Conservation (phyloP, 768 basidiomycete genomes). For the Cantharellus anzutake region DNA sequence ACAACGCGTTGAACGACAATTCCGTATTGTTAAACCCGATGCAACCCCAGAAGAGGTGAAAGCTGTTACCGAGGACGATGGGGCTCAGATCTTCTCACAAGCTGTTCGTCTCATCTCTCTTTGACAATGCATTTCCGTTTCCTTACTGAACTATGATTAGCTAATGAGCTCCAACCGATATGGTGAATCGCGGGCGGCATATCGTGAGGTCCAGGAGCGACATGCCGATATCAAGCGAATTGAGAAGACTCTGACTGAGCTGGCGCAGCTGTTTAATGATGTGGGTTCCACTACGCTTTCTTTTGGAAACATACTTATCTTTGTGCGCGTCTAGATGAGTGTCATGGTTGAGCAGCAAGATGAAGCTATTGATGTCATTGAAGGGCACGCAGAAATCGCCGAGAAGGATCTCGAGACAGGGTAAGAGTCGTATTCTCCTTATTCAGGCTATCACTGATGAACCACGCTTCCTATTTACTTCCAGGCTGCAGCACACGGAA, state of each 20-base stretch:
- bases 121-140: neutral
- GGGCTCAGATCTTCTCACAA: conserved; percentile 21
- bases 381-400: conserved; percentile 22
- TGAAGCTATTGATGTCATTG: conserved; percentile 24
- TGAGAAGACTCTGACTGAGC: conserved; percentile 28
- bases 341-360: conserved; percentile 29
- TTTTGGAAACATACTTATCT: neutral
- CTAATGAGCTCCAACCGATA: conserved; percentile 26
- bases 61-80: conserved; percentile 21
- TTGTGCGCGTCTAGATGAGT: conserved; percentile 17
- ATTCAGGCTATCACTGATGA: neutral
- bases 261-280: conserved; percentile 31
- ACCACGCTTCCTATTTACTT: conserved; percentile 1
- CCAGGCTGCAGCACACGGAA: conserved; percentile 61
- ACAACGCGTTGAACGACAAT: conserved; percentile 15
- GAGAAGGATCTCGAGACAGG: conserved; percentile 25
- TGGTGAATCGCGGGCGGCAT: conserved; percentile 25
- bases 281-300: conserved; percentile 1
- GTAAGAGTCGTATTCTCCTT: conserved; percentile 12
- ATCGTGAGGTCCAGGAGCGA: conserved; percentile 27
- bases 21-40: conserved; percentile 23
- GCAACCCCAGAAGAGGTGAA: conserved; percentile 25
- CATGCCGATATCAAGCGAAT: conserved; percentile 30
- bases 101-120: conserved; percentile 8
- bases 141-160: conserved; percentile 10